These are phyloP conservation scores for Skeletonema potamos DNA, from an alignment of 108 stramenopile genomes.

Conservation along the genomic window DNA sequence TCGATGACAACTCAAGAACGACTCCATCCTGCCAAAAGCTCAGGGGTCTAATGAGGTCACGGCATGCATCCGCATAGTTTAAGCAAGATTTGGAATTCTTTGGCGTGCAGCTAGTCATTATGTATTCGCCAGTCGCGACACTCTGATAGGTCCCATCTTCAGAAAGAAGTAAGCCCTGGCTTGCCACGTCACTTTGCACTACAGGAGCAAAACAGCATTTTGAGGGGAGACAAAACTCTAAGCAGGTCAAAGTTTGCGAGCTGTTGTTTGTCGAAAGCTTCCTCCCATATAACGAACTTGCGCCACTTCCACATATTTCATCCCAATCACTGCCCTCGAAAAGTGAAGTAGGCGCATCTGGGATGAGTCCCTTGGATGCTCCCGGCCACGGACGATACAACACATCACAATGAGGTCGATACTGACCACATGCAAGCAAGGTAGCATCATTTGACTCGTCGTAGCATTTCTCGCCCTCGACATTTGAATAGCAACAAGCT, in stretches of 20 bases:
- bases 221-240: background rate
- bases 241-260: background rate
- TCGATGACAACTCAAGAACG: background rate
- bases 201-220: background rate
- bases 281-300: background rate
- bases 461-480: slow-evolving; percentile 6
- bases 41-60: background rate
- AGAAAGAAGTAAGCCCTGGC: background rate
- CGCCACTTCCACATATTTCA: slow-evolving; percentile 1
- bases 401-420: slow-evolving; percentile 9
- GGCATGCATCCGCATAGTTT: background rate
- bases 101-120: background rate
- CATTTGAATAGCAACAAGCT: slow-evolving; percentile 14
- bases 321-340: slow-evolving; percentile 8
- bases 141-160: background rate
- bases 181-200: background rate
- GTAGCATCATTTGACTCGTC: background rate
- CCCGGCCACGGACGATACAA: background rate
- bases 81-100: background rate
- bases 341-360: background rate
- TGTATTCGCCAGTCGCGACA: background rate
- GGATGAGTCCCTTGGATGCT: background rate
- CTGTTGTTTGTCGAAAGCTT: background rate
- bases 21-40: background rate
- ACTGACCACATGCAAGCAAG: background rate